A percentile compares a stretch with the other conserved stretches of the same genome.
Conservation (phyloP, 495 filamentous ascomycete species). For the Xanthoparmelia taractica region DNA sequence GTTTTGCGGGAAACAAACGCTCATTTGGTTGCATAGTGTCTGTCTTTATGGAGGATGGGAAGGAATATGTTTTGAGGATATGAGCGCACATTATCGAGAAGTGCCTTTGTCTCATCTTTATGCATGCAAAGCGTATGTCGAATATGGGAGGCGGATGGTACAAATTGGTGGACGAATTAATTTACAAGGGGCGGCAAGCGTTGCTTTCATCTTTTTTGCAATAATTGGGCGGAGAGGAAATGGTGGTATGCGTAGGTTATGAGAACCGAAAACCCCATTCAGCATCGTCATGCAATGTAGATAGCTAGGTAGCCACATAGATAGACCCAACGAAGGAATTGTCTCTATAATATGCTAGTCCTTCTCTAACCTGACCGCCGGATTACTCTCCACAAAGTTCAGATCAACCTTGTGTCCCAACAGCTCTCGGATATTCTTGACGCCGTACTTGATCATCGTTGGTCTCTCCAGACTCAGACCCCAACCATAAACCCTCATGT, state of each 20-base stretch:
- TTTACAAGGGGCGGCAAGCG: neutral
- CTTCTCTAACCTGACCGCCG: conserved; percentile 67
- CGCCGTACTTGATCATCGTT: conserved; percentile 86
- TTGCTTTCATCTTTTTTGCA: neutral
- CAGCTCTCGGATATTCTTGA: conserved; percentile 76
- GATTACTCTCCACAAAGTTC: conserved; percentile 73
- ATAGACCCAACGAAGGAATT: neutral
- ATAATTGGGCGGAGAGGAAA: neutral
- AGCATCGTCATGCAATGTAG: neutral
- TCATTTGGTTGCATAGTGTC: neutral
- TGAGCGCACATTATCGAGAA: too few relatives aligned
- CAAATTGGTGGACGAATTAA: too few relatives aligned
- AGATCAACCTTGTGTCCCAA: conserved; percentile 82
- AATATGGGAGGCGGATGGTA: too few relatives aligned
- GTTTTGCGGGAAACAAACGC: too few relatives aligned
- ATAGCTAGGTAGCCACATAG: neutral
- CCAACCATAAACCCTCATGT: conserved; percentile 85
- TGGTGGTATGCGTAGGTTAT: neutral
- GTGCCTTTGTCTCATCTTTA: neutral
- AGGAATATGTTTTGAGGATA: neutral
- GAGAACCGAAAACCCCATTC: neutral
- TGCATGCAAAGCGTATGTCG: neutral
- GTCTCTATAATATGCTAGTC: conserved; percentile 10
- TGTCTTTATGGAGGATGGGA: neutral
- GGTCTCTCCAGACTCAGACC: conserved; percentile 85